These are phyloP conservation scores for Trifolium dubium DNA, from an alignment of 306 rosid species.

Conservation along the genomic window DNA sequence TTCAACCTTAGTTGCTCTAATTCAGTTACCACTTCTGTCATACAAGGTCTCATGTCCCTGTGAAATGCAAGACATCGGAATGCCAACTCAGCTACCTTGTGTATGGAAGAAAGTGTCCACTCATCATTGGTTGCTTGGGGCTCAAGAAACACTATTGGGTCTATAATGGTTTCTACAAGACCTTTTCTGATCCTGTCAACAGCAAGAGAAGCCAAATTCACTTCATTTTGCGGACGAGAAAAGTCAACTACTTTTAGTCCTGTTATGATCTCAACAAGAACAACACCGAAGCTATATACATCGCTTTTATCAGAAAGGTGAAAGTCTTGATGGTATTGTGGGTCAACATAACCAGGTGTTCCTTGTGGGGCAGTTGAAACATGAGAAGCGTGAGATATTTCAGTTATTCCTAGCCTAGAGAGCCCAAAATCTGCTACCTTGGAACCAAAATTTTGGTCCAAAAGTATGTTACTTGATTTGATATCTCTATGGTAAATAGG, in stretches of 20 bases:
- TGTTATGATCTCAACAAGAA: slow-evolving; percentile 82
- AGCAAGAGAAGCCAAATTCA: slow-evolving; percentile 76
- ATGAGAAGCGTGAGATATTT: slow-evolving; percentile 84
- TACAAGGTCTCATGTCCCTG: slow-evolving; percentile 90
- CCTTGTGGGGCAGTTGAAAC: slow-evolving; percentile 97
- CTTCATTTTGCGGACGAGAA: slow-evolving; percentile 73
- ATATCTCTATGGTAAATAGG: slow-evolving; percentile 94
- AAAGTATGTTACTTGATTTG: slow-evolving; percentile 84
- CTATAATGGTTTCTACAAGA: slow-evolving; percentile 68
- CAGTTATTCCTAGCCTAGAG: slow-evolving; percentile 78
- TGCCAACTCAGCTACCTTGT: slow-evolving; percentile 85
- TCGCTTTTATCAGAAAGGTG: slow-evolving; percentile 95
- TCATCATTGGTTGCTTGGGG: slow-evolving; percentile 45
- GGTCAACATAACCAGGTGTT: slow-evolving; percentile 95
- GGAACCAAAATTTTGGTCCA: slow-evolving; percentile 67
- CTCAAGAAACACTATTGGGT: slow-evolving; percentile 49
- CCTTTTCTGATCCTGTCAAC: slow-evolving; percentile 74
- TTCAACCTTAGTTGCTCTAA: slow-evolving; percentile 60
- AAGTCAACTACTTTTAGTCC: slow-evolving; percentile 87
- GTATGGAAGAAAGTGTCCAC: slow-evolving; percentile 59
- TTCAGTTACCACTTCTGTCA: slow-evolving; percentile 86
- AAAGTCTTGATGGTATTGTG: slow-evolving; percentile 91
- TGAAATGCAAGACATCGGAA: slow-evolving; percentile 90
- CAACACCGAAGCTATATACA: slow-evolving; percentile 93
- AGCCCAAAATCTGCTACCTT: slow-evolving; percentile 97